These are phyloP conservation scores for Zea luxurians DNA, from an alignment of 176 grass and related monocot genomes.

Conservation along the genomic window DNA sequence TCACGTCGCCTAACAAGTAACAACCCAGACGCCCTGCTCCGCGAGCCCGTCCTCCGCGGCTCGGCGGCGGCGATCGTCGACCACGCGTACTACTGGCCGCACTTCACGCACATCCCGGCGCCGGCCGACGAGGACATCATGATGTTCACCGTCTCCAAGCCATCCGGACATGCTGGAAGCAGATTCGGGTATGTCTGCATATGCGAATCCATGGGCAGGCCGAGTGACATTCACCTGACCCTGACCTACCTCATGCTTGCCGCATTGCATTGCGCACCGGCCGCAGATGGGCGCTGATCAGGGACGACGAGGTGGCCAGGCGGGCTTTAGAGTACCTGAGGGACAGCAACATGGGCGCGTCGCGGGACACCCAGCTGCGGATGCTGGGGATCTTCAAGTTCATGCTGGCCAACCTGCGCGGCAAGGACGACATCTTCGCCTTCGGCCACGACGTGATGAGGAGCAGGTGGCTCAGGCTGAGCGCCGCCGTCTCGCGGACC, in stretches of 20 bases:
- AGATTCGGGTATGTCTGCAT: slow-evolving; percentile 53
- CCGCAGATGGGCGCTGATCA: slow-evolving; percentile 87
- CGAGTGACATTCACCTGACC: no score
- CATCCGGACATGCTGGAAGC: slow-evolving; percentile 72
- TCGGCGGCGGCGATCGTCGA: slow-evolving; percentile 53
- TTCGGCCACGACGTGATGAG: slow-evolving; percentile 57
- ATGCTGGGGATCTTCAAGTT: slow-evolving; percentile 54
- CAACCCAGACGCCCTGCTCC: slow-evolving; percentile 60
- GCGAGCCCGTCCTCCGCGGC: slow-evolving; percentile 40
- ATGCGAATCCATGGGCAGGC: not conserved
- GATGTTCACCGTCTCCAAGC: slow-evolving; percentile 72
- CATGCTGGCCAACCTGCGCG: slow-evolving; percentile 52
- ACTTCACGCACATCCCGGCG: slow-evolving; percentile 59
- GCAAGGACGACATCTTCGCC: slow-evolving; percentile 61
- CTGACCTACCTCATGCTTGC: no score
- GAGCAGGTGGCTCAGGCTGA: slow-evolving; percentile 55
- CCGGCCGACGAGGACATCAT: slow-evolving; percentile 67
- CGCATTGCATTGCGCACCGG: not conserved
- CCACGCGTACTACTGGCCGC: slow-evolving; percentile 84
- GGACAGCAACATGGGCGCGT: slow-evolving; percentile 51
- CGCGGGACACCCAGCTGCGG: slow-evolving; percentile 74
- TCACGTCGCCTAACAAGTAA: slow-evolving; percentile 80
- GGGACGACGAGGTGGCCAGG: slow-evolving; percentile 48
- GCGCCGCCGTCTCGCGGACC: slow-evolving; percentile 46
- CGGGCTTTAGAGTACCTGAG: slow-evolving; percentile 33